Evolutionary conservation across 1,284 basidiomycete species (phyloP), one percentile per base, ranked within the genome.

Genomic region (Melampsora americana): DNA sequence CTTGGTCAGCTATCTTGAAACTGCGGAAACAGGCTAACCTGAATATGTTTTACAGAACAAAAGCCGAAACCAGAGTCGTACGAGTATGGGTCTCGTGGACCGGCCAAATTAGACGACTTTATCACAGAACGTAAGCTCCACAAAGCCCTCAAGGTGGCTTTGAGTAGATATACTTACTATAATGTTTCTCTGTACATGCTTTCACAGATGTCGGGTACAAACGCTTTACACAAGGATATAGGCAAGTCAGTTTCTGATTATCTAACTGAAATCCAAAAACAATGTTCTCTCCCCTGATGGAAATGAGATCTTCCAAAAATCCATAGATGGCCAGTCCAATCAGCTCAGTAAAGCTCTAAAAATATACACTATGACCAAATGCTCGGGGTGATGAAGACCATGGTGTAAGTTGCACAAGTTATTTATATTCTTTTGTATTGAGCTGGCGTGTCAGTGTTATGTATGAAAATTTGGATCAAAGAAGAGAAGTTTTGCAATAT

Each of bases 61-160:
- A 73, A 73, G 28, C 71, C 71, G 44, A 89, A 85, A 81, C 93
- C 92, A 16, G 85, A 89, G 73, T 83, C 86, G 14, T 97, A 97
- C 85, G 88, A 89, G 12, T 97, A 96, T 83, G 95, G 95, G 74
- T 92, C 92, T 76, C 89, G 95, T 78, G 95, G 93, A n/a, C 95
- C 95, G 3, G 88, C 89, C 80, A 87, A 90, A 82, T 86, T 95
- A 65, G 90, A 92, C 30, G 84, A 83, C 0, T 97, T 93, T 83
- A 89, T 91, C 23, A 66, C 62, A 26, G 66, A 59, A 60, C 30
- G 71, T 73, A 56, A 12, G 71, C 23, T 42, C 26, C 20, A 32
- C 30, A 7, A 9, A 64, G 18, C n/a, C 46, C 23, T 9, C 5
- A 32, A 42, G 53, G 12, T 56, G 6, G 2, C 14, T 12, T 59